Evolutionary conservation across 495 filamentous ascomycete species (phyloP).

Genomic region (Pseudoneurospora amorphoporcata): DNA sequence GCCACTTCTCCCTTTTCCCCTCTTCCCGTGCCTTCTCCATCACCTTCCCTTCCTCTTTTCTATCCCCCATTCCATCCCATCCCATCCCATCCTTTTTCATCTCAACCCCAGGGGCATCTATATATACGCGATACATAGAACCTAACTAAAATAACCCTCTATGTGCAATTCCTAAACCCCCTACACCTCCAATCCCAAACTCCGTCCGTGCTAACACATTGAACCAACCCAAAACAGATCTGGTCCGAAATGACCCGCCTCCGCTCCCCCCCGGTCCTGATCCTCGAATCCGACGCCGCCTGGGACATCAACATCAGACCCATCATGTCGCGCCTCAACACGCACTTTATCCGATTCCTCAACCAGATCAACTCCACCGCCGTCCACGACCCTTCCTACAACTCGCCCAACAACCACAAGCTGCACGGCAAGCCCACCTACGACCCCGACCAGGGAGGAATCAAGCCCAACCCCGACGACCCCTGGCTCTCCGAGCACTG

Average conservation of each 20-base stretch:
- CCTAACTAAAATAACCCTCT: too few relatives aligned
- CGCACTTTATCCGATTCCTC: conserved; percentile 11
- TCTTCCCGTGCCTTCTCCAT: neutral
- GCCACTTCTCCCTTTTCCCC: too few relatives aligned
- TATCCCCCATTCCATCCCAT: too few relatives aligned
- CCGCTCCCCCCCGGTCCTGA: conserved; percentile 9
- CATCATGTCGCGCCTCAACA: conserved; percentile 11
- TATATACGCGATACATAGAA: too few relatives aligned
- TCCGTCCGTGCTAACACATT: too few relatives aligned
- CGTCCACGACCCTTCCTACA: conserved; percentile 8
- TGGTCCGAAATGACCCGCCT: conserved; percentile 9
- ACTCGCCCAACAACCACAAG: conserved; percentile 1
- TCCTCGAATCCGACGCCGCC: conserved; percentile 14
- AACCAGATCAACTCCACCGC: conserved; percentile 11
- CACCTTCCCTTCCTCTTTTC: neutral
- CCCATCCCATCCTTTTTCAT: too few relatives aligned
- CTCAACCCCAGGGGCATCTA: too few relatives aligned
- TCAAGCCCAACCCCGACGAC: conserved; percentile 9
- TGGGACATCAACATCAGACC: conserved; percentile 13
- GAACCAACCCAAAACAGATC: neutral
- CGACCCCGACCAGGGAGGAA: neutral
- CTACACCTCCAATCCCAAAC: too few relatives aligned
- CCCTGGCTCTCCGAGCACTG: conserved; percentile 14
- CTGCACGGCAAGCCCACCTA: neutral
- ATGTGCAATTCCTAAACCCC: too few relatives aligned